Base-by-base conservation (phyloP, 2,329 filamentous ascomycete genomes). In the Fusarium heterosporum region DNA sequence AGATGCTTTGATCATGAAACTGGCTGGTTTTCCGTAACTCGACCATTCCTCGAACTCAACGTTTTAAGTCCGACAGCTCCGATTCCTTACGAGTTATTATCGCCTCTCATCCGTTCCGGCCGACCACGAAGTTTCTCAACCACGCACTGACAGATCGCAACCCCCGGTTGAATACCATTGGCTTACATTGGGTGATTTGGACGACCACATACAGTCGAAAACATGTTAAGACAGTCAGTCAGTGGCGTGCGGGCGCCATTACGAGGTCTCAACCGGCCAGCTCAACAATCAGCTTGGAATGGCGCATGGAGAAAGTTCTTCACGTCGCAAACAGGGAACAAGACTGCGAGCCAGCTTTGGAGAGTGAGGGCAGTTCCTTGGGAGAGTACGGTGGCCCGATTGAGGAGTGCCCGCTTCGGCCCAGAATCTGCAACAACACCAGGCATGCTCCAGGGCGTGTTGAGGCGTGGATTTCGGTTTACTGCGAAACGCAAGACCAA, bases 381-480 rank as follows among this genome's bases (percentile, higher is more conserved):
- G 59, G 56, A 73, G 38, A 56, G 69, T 41, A 47, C 70, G 28
- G 16, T 66, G 51, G 58, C 59, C 41, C 66, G 61, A 34, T 51
- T 73, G 39, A 70, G 66, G 30, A 58, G 51, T 38, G 34, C 48
- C 22, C 53, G 64, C 28, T 61, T 68, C 13, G 61, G 48, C 38
- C 40, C 62, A 39, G 60, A 60, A 25, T 66, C 67, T 47, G 39
- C 60, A 32, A 67, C 62, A 43, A 66, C 68, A 38, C 67, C 69
- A 26, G 43, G 55, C 42, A 61, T 65, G 28, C 65, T 75, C 16
- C 70, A 69, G 39, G 70, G 69, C 28, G 55, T 57, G 8, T 51
- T 74, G 42, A 69, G 65, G 25, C 77, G 78, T 49, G 76, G 75
- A 11, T 80, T 80, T 58, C 71, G 72, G 28, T 79, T 77, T 57